A percentile compares a stretch with the other conserved stretches of the same genome.
These are phyloP conservation scores for Serendipita sp. DNA, from an alignment of 768 basidiomycete genomes.

Conservation along the genomic window DNA sequence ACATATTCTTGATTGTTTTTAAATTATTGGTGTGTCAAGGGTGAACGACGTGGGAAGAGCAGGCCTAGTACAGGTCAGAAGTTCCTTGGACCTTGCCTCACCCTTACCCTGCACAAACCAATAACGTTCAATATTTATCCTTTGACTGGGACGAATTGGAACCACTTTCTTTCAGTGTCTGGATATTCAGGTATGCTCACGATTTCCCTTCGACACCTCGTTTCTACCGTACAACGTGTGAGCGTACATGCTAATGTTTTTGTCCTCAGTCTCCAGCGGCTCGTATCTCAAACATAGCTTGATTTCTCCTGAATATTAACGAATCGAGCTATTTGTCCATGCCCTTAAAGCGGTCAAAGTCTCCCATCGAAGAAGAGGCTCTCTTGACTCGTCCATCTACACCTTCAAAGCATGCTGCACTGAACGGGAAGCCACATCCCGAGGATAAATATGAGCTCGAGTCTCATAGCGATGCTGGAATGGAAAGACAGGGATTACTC, in stretches of 20 bases:
- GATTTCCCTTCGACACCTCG: too few relatives aligned
- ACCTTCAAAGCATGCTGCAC: neutral
- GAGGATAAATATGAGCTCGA: neutral
- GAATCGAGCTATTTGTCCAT: neutral
- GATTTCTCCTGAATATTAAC: too few relatives aligned
- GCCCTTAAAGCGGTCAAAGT: neutral
- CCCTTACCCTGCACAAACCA: neutral
- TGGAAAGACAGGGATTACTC: neutral
- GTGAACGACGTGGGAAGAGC: neutral
- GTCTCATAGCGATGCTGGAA: neutral
- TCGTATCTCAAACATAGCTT: too few relatives aligned
- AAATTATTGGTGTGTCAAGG: neutral
- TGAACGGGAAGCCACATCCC: neutral
- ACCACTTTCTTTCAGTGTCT: too few relatives aligned
- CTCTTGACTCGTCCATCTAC: neutral
- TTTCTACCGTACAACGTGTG: too few relatives aligned
- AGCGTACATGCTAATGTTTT: too few relatives aligned
- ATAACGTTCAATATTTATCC: neutral
- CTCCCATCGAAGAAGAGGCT: neutral
- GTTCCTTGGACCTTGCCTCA: neutral
- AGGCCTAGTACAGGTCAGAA: neutral
- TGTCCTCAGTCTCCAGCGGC: too few relatives aligned
- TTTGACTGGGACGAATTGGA: too few relatives aligned
- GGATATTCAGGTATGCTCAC: too few relatives aligned
- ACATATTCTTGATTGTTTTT: slow-evolving; percentile 22